These are phyloP conservation scores for Aureobasidium zeae DNA, from an alignment of 2,329 filamentous ascomycete species.

Conservation along the genomic window DNA sequence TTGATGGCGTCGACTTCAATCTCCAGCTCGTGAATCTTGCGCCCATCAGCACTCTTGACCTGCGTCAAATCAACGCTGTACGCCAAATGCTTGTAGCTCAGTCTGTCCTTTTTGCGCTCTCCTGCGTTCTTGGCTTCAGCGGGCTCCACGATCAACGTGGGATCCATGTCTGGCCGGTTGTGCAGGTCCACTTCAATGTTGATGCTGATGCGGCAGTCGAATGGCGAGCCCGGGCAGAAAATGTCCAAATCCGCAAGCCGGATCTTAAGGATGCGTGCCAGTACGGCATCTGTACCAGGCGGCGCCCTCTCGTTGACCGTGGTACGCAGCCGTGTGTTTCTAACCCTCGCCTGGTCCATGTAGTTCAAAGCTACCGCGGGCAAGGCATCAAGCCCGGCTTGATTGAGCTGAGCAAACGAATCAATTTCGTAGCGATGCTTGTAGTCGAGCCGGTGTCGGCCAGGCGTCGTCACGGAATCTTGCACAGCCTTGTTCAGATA, in stretches of 20 bases:
- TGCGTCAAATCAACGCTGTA: constrained; percentile 93
- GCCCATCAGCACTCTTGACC: constrained; percentile 46
- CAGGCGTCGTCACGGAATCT: constrained; percentile 36
- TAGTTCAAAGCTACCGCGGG: constrained; percentile 35
- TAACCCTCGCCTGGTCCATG: constrained; percentile 40
- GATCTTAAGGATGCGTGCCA: constrained; percentile 83
- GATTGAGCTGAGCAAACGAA: constrained; percentile 68
- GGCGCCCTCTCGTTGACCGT: constrained; percentile 41
- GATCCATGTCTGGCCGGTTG: constrained; percentile 49
- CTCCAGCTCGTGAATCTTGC: constrained; percentile 71
- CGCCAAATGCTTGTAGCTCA: constrained; percentile 80
- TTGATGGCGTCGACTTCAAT: constrained; percentile 59
- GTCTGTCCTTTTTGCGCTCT: constrained; percentile 61
- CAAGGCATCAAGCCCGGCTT: constrained; percentile 49
- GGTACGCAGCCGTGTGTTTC: constrained; percentile 54
- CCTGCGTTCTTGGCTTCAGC: constrained; percentile 30
- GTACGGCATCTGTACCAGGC: constrained; percentile 54
- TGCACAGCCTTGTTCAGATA: constrained; percentile 66
- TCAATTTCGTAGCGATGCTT: constrained; percentile 65
- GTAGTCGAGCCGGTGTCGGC: constrained; percentile 62
- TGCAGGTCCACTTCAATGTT: constrained; percentile 79
- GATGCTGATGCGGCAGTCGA: constrained; percentile 89
- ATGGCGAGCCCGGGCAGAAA: constrained; percentile 62
- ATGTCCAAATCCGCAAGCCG: constrained; percentile 84
- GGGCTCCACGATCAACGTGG: constrained; percentile 42